Conservation (phyloP, 441 rosid genomes). For the Flueggea neowawraea region DNA sequence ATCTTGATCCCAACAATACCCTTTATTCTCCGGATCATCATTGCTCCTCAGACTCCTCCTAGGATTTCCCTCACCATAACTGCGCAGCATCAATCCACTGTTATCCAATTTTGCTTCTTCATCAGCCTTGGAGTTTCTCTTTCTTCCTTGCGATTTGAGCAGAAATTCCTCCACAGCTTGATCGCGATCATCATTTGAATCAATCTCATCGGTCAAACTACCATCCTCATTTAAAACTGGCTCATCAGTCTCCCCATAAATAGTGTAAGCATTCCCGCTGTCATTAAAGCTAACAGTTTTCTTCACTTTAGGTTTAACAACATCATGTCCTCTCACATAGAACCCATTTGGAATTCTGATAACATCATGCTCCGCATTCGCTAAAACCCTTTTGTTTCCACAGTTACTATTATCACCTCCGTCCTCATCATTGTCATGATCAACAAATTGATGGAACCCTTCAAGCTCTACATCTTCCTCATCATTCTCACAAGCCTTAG, state of each 20-base stretch:
- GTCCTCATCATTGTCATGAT: slow-evolving; percentile 27
- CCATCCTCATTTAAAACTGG: slow-evolving; percentile 34
- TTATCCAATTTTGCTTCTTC: slow-evolving; percentile 19
- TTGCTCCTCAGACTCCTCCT: slow-evolving; percentile 14
- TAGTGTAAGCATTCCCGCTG: slow-evolving; percentile 46
- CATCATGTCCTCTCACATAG: slow-evolving; percentile 25
- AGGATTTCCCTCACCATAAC: slow-evolving; percentile 27
- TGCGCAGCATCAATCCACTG: slow-evolving; percentile 28
- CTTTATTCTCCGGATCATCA: slow-evolving; percentile 14
- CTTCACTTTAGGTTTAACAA: slow-evolving; percentile 40
- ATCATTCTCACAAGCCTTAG: slow-evolving; percentile 35
- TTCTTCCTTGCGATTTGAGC: slow-evolving; percentile 26
- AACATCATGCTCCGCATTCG: slow-evolving; percentile 7
- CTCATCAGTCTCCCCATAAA: slow-evolving; percentile 33
- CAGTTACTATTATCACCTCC: slow-evolving; percentile 18
- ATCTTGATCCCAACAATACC: slow-evolving; percentile 24
- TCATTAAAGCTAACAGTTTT: slow-evolving; percentile 54
- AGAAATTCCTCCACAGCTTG: slow-evolving; percentile 18
- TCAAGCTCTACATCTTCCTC: slow-evolving; percentile 66
- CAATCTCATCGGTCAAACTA: slow-evolving; percentile 24
- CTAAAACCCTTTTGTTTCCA: slow-evolving; percentile 2
- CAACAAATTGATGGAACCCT: slow-evolving; percentile 51
- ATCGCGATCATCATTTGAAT: slow-evolving; percentile 36
- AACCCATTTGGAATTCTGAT: slow-evolving; percentile 24
- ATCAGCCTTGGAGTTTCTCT: slow-evolving; percentile 22